Base-by-base conservation (phyloP, 371 early-diverging fungal genomes). In the Lichtheimia corymbifera region DNA sequence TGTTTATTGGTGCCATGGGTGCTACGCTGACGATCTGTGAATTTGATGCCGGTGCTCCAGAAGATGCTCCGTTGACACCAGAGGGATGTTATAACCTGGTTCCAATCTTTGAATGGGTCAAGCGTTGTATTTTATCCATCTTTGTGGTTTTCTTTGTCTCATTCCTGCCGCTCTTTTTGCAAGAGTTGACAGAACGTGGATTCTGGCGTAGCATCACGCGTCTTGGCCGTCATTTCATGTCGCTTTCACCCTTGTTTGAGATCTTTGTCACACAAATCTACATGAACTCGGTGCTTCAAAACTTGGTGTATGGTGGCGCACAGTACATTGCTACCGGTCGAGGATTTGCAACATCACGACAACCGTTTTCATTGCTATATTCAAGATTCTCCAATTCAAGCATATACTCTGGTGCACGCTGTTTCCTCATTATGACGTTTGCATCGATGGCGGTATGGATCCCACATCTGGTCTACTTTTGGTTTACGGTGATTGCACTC, bases 251-350 rank as follows among this genome's bases (percentile, higher is more conserved):
- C 4, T 71, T 94, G 45, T 96, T 95, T 66, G 95, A 95, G 70
- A 91, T 94, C 20, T 90, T 95, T 79, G 91, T 91, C 18, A 93
- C 95, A 2, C 94, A 94, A 67, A 91, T 93, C 62, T 94, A 94
- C 71, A 84, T 91, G 55, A 86, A 91, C 72, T 87, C 92, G 53
- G 86, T 95, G 43, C 70, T 93, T 65, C 86, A 88, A 62, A 91
- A 93, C 65, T 65, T 93, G 68, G 87, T 85, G 0, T 94, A 89
- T 63, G 93, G 94, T 58, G 93, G 93, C 7, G 92, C 93, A n/a
- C 87, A 88, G 9, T 96, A 95, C 64, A 92, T 93, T 61, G 90
- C 89, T 25, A 92, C 94, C 0, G 96, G 96, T 0, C 91, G 96
- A 70, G 93, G 93, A n/a, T 92, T 96, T 66, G 93, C 95, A 4